phyloP scores from a whole-genome alignment of 1,284 basidiomycete genomes.

The Trichosporon inkin region DNA sequence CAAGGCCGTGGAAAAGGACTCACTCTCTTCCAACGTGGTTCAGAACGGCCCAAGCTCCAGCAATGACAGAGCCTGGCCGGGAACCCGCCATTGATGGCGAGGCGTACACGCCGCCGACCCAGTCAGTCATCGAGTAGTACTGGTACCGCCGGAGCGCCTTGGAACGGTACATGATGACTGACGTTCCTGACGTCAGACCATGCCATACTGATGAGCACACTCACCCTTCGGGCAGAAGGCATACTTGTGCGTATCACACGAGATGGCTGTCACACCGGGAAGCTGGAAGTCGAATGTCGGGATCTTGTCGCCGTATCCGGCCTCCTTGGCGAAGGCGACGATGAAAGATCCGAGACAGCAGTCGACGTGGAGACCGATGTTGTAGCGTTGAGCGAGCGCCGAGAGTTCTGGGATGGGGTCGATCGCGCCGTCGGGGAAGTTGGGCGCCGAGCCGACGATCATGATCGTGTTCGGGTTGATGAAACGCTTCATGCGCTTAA shows the following conservation, averaged over 20 bases:
- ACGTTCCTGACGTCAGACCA: slow-evolving; percentile 63
- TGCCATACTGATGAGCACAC: slow-evolving; percentile 13
- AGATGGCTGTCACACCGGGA: slow-evolving; percentile 80
- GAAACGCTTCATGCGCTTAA: slow-evolving; percentile 73
- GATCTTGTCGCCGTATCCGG: slow-evolving; percentile 46
- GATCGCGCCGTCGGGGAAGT: slow-evolving; percentile 85
- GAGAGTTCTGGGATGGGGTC: slow-evolving; percentile 83
- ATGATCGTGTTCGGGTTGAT: slow-evolving; percentile 58
- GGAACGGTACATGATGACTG: slow-evolving; percentile 85
- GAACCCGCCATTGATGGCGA: slow-evolving; percentile 75
- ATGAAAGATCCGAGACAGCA: slow-evolving; percentile 91
- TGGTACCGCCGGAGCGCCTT: slow-evolving; percentile 69
- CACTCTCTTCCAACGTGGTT: slow-evolving; percentile 82
- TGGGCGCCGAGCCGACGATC: slow-evolving; percentile 84
- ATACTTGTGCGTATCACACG: slow-evolving; percentile 69
- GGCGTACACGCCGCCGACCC: slow-evolving; percentile 59
- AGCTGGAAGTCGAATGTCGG: slow-evolving; percentile 78
- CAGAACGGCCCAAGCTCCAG: slow-evolving; percentile 94
- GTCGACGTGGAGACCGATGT: slow-evolving; percentile 86
- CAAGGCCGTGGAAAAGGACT: slow-evolving; percentile 35
- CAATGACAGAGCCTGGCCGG: slow-evolving; percentile 84
- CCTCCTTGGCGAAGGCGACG: slow-evolving; percentile 74
- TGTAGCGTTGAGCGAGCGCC: slow-evolving; percentile 67
- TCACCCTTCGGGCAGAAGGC: slow-evolving; percentile 59
- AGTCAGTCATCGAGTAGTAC: slow-evolving; percentile 76